Percentiles rank a stretch among this genome's conserved stretches.
These are phyloP conservation scores for Herpetospermum pedunculosum DNA, from an alignment of 306 rosid genomes.

Conservation along the genomic window DNA sequence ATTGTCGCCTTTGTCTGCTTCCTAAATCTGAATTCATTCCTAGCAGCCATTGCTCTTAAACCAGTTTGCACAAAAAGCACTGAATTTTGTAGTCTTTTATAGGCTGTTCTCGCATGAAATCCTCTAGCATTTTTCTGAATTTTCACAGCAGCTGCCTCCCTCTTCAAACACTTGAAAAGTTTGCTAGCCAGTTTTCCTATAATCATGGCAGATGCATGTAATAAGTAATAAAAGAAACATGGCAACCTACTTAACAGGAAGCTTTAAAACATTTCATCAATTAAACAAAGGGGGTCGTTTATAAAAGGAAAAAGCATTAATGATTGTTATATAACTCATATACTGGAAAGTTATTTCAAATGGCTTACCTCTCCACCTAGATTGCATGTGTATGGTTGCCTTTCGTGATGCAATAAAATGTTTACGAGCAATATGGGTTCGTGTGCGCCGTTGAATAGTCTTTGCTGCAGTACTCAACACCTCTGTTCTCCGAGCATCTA, in stretches of 20 bases:
- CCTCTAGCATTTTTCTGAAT: slow-evolving; percentile 67
- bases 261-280: slow-evolving; percentile 12
- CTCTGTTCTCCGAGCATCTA: slow-evolving; percentile 84
- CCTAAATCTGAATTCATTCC: slow-evolving; percentile 55
- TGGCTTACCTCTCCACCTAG: slow-evolving; percentile 74
- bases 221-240: slow-evolving; percentile 9
- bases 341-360: background rate
- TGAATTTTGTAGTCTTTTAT: slow-evolving; percentile 41
- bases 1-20: slow-evolving; percentile 68
- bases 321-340: background rate
- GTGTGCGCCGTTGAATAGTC: slow-evolving; percentile 64
- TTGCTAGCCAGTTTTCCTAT: slow-evolving; percentile 80
- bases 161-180: slow-evolving; percentile 48
- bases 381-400: slow-evolving; percentile 58
- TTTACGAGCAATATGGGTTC: slow-evolving; percentile 70
- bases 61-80: slow-evolving; percentile 75
- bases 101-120: slow-evolving; percentile 45
- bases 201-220: slow-evolving; percentile 20
- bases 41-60: slow-evolving; percentile 74
- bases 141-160: slow-evolving; percentile 66
- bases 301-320: background rate
- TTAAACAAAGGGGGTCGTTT: background rate
- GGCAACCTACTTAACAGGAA: slow-evolving; percentile 15
- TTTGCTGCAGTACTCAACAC: slow-evolving; percentile 78
- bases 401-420: slow-evolving; percentile 65